Evolutionary conservation across 495 filamentous ascomycete species (phyloP).

Genomic region (Xeromyces bisporus): DNA sequence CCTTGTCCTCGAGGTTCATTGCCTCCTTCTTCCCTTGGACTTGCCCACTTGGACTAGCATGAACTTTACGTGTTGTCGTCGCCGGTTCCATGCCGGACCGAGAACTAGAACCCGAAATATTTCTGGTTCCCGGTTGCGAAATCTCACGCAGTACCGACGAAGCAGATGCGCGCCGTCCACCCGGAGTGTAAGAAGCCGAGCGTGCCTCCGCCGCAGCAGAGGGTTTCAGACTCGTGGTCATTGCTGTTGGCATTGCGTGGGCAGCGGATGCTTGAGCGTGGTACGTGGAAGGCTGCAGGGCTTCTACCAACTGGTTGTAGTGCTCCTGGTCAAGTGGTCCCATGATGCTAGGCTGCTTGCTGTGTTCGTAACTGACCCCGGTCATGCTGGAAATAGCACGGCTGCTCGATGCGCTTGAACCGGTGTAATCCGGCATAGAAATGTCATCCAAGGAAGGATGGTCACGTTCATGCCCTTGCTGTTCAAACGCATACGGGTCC

Average conservation of each 20-base stretch:
- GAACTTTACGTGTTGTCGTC: conserved; percentile 8
- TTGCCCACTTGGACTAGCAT: conserved; percentile 18
- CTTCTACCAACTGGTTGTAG: conserved; percentile 24
- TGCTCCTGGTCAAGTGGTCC: conserved; percentile 19
- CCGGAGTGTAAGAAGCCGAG: conserved; percentile 14
- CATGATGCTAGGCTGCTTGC: conserved; percentile 26
- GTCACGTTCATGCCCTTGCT: conserved; percentile 17
- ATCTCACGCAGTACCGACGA: conserved; percentile 10
- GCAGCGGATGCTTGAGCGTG: conserved; percentile 26
- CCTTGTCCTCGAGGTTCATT: conserved; percentile 8
- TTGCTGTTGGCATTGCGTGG: conserved; percentile 15
- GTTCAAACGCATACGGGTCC: conserved; percentile 17
- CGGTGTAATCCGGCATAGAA: conserved; percentile 36
- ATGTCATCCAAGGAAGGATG: conserved; percentile 30
- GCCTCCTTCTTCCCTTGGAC: conserved; percentile 29
- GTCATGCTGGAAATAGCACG: conserved; percentile 27
- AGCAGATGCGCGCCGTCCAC: conserved; percentile 7
- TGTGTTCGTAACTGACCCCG: conserved; percentile 28
- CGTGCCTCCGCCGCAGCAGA: conserved; percentile 20
- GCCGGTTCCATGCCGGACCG: conserved; percentile 8
- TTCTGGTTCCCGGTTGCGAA: conserved; percentile 13
- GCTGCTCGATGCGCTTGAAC: conserved; percentile 24
- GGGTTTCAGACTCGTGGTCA: conserved; percentile 11
- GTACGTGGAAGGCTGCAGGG: conserved; percentile 25
- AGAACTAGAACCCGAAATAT: conserved; percentile 18